Base-by-base conservation (phyloP, 306 rosid genomes). In the Vigna hirtella region DNA sequence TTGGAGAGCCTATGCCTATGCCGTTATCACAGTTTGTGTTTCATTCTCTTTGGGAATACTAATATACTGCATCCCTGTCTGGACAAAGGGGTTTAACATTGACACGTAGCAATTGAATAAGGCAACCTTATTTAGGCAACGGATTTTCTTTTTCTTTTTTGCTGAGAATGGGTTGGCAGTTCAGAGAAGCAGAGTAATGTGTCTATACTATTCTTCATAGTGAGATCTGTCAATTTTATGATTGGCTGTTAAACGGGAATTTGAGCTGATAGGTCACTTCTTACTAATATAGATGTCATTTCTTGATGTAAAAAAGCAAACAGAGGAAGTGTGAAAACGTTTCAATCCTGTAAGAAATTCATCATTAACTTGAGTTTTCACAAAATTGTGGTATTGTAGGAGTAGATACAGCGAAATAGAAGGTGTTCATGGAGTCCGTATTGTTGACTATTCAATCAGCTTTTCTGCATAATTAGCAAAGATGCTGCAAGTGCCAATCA, bases 1-100 rank as follows among this genome's bases (percentile, higher is more conserved):
- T 2, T 89, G 92, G 96, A 89, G 90, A 78, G 97, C 97, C 6
- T 89, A 89, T 51, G 88, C 73, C 1, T 90, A 94, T 58, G 93
- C 95, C 30, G 57, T 70, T 51, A 77, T 86, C 15, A 90, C 98
- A 6, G 79, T 94, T 38, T 77, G 74, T 65, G 20, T 79, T 66
- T 92, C 98, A 1, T 88, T 84, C 30, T 81, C 73, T 42, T 76
- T 89, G 34, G 98, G 97, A 76, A 85, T 80, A 55, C 77, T 92
- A 47, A 90, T 90, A 61, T 92, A 85, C 74, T 88, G 91, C 48
- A 24, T 89, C 8, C 97, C 97, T 43, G 86, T 85, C 73, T 94
- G 97, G 98, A 67, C 87, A 24, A 81, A 70, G 48, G 93, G 87
- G 14, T 84, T 45, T 86, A 72, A 48, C 17, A 72, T 69, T 84